These are phyloP conservation scores for Euphorbia schlechtendalii DNA, from an alignment of 441 rosid genomes.

Conservation along the genomic window DNA sequence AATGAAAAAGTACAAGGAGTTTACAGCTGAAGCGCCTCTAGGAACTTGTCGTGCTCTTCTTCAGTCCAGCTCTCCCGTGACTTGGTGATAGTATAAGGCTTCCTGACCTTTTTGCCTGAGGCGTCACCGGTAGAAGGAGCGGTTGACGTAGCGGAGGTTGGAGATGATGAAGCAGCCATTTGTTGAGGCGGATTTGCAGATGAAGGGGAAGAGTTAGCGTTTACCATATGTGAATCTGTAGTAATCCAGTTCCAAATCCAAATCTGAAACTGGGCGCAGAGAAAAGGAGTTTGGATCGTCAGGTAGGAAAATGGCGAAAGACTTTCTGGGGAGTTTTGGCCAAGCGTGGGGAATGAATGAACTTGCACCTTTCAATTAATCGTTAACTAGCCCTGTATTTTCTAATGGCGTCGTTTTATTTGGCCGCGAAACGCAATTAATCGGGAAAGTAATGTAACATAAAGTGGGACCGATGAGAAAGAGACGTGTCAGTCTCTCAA, in stretches of 20 bases:
- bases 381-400: slow-evolving; percentile 19
- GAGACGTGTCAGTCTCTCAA: slow-evolving; percentile 14
- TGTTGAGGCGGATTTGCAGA: slow-evolving; percentile 14
- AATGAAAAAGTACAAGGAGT: slow-evolving; percentile 7
- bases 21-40: slow-evolving; percentile 90
- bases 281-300: too few species aligned
- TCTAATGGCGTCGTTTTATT: too few species aligned
- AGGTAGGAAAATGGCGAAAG: too few species aligned
- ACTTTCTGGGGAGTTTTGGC: slow-evolving; percentile 8
- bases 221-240: not conserved
- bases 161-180: slow-evolving; percentile 23
- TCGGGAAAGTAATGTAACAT: not conserved
- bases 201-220: slow-evolving; percentile 33
- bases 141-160: slow-evolving; percentile 12
- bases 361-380: slow-evolving; percentile 25
- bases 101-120: slow-evolving; percentile 61
- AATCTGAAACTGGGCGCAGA: too few species aligned
- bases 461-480: slow-evolving; percentile 16
- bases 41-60: slow-evolving; percentile 85
- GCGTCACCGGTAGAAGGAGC: slow-evolving; percentile 21
- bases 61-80: slow-evolving; percentile 96
- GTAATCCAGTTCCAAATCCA: too few species aligned
- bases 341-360: not conserved
- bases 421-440: too few species aligned
- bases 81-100: slow-evolving; percentile 85